Conservation (phyloP, 2,329 filamentous ascomycete species). For the Xylaria polymorpha region DNA sequence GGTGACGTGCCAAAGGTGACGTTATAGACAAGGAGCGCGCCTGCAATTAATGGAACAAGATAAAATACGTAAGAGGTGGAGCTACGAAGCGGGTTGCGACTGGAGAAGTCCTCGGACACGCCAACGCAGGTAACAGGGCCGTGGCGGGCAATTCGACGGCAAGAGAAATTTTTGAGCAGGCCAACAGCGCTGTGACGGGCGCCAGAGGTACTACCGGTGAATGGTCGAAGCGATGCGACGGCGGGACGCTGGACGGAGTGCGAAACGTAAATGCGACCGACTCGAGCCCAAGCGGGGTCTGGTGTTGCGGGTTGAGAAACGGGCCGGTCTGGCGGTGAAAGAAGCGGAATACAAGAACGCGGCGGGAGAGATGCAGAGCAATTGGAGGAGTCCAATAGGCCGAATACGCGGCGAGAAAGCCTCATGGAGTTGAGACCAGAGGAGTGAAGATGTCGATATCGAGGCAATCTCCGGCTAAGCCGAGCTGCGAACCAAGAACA, state of each 20-base stretch:
- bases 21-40: conserved; percentile 42
- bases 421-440: conserved; percentile 32
- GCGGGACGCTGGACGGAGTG: conserved; percentile 13
- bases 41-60: conserved; percentile 41
- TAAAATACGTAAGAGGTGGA: conserved; percentile 43
- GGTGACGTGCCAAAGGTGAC: conserved; percentile 18
- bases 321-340: conserved; percentile 25
- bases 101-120: background rate
- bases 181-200: background rate
- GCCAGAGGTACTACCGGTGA: conserved; percentile 4
- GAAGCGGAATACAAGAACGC: conserved; percentile 7
- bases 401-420: conserved; percentile 14
- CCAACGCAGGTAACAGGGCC: background rate
- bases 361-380: background rate
- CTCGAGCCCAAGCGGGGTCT: conserved; percentile 29
- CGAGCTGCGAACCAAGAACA: conserved; percentile 9
- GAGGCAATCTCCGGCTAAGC: conserved; percentile 32
- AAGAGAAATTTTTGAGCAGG: background rate
- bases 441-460: conserved; percentile 14
- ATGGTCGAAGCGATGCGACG: conserved; percentile 18
- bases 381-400: conserved; percentile 9
- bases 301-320: conserved; percentile 13
- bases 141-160: conserved; percentile 9
- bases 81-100: conserved; percentile 32
- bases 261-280: conserved; percentile 21